Evolutionary conservation across 495 filamentous ascomycete genomes (phyloP).

Genomic region (Penicillium verhagenii): DNA sequence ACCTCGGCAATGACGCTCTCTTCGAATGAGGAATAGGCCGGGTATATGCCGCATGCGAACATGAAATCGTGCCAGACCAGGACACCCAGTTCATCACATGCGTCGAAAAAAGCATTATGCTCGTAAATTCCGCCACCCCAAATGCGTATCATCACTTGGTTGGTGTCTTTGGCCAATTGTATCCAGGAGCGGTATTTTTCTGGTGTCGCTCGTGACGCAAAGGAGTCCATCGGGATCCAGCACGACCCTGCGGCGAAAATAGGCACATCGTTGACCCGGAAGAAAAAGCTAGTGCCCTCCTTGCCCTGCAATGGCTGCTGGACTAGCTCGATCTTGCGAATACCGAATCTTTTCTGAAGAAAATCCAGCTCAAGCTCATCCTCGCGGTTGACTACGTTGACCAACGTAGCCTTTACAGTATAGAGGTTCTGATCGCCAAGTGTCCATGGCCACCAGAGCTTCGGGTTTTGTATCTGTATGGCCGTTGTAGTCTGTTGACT

Average conservation of each 20-base stretch:
- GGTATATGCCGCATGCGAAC: constrained; percentile 80
- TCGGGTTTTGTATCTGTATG: constrained; percentile 57
- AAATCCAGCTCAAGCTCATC: constrained; percentile 48
- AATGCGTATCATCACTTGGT: constrained; percentile 70
- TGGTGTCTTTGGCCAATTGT: constrained; percentile 61
- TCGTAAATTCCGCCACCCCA: constrained; percentile 83
- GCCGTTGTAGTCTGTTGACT: constrained; percentile 50
- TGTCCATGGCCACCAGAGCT: constrained; percentile 77
- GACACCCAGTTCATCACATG: constrained; percentile 71
- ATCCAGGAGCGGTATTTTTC: constrained; percentile 74
- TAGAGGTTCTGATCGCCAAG: constrained; percentile 79
- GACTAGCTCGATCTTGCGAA: constrained; percentile 69
- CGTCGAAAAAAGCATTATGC: constrained; percentile 67
- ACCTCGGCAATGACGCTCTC: constrained; percentile 70
- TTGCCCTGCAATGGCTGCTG: constrained; percentile 65
- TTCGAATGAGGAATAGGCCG: constrained; percentile 65
- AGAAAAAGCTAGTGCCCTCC: constrained; percentile 78
- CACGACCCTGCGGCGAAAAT: constrained; percentile 81
- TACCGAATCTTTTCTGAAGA: constrained; percentile 63
- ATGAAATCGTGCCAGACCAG: constrained; percentile 83
- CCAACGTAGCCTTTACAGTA: too few relatives aligned
- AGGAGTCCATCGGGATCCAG: constrained; percentile 87
- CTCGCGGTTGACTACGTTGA: constrained; percentile 56
- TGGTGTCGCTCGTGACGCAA: constrained; percentile 63
- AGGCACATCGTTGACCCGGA: constrained; percentile 78